Conservation (phyloP, 2,329 filamentous ascomycete genomes). For the Cordyceps cicadae region DNA sequence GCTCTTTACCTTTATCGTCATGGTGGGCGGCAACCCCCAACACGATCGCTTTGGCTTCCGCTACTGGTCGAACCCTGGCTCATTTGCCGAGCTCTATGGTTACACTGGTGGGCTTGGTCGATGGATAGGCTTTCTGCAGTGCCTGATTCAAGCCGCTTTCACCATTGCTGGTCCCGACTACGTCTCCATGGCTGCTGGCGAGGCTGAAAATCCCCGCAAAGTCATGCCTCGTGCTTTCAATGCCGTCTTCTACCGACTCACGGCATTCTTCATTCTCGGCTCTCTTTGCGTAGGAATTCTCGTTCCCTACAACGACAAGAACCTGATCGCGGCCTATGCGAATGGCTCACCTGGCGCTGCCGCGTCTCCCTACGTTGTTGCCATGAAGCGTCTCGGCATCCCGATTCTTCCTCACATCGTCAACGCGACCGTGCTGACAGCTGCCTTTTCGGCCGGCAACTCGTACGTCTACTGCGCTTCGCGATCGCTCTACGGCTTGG, state of each 20-base stretch:
- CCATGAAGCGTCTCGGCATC: slow-evolving; percentile 60
- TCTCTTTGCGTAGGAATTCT: slow-evolving; percentile 64
- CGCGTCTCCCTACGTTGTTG: slow-evolving; percentile 58
- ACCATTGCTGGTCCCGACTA: slow-evolving; percentile 62
- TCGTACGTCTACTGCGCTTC: slow-evolving; percentile 58
- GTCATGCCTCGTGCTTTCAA: slow-evolving; percentile 69
- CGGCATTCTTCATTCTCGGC: slow-evolving; percentile 67
- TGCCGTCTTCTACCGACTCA: slow-evolving; percentile 70
- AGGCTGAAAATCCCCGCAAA: slow-evolving; percentile 60
- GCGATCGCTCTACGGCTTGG: slow-evolving; percentile 59
- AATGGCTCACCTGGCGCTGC: slow-evolving; percentile 56
- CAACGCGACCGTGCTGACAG: slow-evolving; percentile 63
- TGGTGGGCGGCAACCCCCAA: slow-evolving; percentile 73
- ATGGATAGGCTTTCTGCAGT: slow-evolving; percentile 69
- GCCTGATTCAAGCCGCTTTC: slow-evolving; percentile 62
- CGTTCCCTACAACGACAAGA: slow-evolving; percentile 59
- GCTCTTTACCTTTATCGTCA: slow-evolving; percentile 70
- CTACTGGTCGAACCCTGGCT: slow-evolving; percentile 58
- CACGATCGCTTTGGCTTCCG: slow-evolving; percentile 64
- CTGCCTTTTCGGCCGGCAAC: slow-evolving; percentile 60
- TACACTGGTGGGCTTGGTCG: slow-evolving; percentile 57
- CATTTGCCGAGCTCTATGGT: slow-evolving; percentile 57
- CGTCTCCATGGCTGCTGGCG: slow-evolving; percentile 60
- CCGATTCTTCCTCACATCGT: slow-evolving; percentile 59
- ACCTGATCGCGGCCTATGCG: slow-evolving; percentile 52